Conservation (phyloP, 805 yeast genomes). For the Sugiyamaella lignohabitans region DNA sequence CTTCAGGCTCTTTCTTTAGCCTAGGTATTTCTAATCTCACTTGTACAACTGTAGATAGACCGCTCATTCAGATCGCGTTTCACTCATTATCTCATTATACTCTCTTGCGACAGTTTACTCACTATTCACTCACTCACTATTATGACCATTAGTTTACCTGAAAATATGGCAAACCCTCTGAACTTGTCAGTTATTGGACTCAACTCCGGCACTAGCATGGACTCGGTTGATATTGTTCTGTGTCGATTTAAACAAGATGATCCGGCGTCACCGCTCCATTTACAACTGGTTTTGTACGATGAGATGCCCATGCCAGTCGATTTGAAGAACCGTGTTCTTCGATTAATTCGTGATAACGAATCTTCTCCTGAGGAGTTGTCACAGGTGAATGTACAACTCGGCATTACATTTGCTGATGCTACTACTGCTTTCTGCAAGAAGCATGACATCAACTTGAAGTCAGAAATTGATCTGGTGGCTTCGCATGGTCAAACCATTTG, state of each 20-base stretch:
- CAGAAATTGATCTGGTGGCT: conserved; percentile 23
- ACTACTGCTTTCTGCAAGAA: conserved; percentile 11
- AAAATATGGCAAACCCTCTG: no score
- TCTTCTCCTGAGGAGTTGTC: conserved; percentile 16
- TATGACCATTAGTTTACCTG: no score
- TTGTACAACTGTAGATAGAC: no score
- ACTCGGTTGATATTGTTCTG: conserved; percentile 16
- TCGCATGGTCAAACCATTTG: conserved; percentile 30
- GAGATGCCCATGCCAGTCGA: conserved; percentile 13
- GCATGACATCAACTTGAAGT: conserved; percentile 5
- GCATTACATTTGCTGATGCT: conserved; percentile 17
- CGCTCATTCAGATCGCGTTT: no score
- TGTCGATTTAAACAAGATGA: conserved; percentile 13
- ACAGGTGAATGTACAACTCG: conserved; percentile 17
- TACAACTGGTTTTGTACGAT: conserved; percentile 12
- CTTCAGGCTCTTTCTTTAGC: no score
- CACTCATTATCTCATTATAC: no score
- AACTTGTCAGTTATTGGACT: conserved; percentile 15
- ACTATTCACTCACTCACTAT: no score
- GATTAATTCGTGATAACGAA: conserved; percentile 13
- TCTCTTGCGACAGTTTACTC: no score
- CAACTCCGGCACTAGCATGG: conserved; percentile 19
- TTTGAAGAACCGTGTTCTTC: conserved; percentile 14
- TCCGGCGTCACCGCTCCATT: conserved; percentile 9
- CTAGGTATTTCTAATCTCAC: no score